Conservation (phyloP, 345 rosid genomes). For the Hypericum androsaemum region DNA sequence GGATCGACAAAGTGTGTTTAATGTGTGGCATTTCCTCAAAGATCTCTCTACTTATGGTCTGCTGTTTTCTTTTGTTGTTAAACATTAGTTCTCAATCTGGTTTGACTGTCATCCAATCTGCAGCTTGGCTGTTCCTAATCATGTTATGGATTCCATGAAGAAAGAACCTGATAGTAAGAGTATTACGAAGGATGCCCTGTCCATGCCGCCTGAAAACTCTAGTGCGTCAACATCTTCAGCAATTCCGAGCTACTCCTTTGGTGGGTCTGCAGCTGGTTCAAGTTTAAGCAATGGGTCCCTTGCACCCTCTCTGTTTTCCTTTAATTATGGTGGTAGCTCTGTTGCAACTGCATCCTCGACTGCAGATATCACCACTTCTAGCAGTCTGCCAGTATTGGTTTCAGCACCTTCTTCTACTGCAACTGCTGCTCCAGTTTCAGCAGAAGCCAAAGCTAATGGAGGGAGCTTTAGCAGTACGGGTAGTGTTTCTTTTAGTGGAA, state of each 20-base stretch:
- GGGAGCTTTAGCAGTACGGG: constrained; percentile 20
- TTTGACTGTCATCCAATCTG: constrained; percentile 12
- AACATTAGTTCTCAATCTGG: neutral
- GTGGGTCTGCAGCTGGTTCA: constrained; percentile 22
- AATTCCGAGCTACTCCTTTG: constrained; percentile 35
- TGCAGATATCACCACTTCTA: constrained; percentile 13
- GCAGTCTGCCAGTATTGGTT: constrained; percentile 20
- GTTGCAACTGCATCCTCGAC: constrained; percentile 12
- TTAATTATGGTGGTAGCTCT: constrained; percentile 13
- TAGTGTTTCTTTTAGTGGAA: constrained; percentile 19
- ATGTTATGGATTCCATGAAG: constrained; percentile 17
- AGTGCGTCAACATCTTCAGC: constrained; percentile 29
- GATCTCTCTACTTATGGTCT: neutral
- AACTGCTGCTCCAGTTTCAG: constrained; percentile 19
- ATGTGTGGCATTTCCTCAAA: too few species aligned
- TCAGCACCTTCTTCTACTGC: constrained; percentile 26
- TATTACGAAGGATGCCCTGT: constrained; percentile 15
- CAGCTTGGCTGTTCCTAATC: constrained; percentile 40
- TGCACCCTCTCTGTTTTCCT: constrained; percentile 21
- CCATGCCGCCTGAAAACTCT: constrained; percentile 21
- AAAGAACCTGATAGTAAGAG: constrained; percentile 28
- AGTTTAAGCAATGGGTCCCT: constrained; percentile 33
- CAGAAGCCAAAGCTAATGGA: constrained; percentile 35
- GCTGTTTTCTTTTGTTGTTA: neutral
- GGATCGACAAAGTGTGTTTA: too few species aligned